These are phyloP conservation scores for Lactifluus pinguis DNA, from an alignment of 768 basidiomycete species.

Conservation along the genomic window DNA sequence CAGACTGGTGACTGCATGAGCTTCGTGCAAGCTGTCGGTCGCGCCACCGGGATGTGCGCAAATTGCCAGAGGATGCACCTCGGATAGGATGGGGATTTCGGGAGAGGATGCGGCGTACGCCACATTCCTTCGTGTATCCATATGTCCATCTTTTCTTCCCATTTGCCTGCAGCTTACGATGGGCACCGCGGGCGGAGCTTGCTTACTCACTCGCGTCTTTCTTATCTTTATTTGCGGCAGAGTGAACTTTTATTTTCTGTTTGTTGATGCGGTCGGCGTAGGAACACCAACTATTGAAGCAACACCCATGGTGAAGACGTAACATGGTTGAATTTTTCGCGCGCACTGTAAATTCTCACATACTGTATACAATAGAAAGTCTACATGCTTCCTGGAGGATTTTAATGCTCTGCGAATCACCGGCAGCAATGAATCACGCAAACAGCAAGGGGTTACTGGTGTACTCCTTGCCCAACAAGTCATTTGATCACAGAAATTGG, in stretches of 20 bases:
- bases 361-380: no score
- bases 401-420: no score
- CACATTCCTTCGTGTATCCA: not conserved
- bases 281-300: not conserved
- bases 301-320: not conserved
- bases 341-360: no score
- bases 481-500: no score
- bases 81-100: not conserved
- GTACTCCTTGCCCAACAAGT: no score
- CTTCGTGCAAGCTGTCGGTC: slow-evolving; percentile 60
- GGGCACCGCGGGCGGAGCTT: not conserved
- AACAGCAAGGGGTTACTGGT: no score
- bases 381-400: no score
- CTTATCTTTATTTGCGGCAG: not conserved
- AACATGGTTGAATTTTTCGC: no score
- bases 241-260: not conserved
- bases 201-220: not conserved
- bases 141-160: not conserved
- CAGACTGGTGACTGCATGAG: slow-evolving; percentile 40
- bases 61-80: slow-evolving; percentile 52
- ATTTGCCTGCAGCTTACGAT: not conserved
- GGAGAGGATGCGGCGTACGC: not conserved
- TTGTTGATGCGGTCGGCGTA: no score
- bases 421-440: no score
- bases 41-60: slow-evolving; percentile 53